Evolutionary conservation across 1,284 basidiomycete genomes (phyloP), one percentile per base, ranked within the genome.

Genomic region (Rhodotorula glutinis): DNA sequence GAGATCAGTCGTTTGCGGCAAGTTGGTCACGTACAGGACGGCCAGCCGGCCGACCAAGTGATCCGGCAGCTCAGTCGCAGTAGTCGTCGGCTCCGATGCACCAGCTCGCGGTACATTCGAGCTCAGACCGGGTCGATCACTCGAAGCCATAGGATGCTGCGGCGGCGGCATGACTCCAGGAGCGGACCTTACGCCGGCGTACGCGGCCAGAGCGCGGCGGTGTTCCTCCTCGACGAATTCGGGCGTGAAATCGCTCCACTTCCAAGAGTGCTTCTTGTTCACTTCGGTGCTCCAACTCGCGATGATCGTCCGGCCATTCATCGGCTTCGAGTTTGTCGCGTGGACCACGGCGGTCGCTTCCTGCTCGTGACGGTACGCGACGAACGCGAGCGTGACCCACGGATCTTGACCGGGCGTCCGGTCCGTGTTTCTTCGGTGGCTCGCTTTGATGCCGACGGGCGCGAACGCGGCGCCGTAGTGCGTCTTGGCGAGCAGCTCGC

Each of bases 361-460:
- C 0, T 10, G 23, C 3, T n/a, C 5, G 14, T 23, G 38, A 27
- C 47, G 53, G 43, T 49, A 60, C 27, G 57, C 49, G 19, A 53
- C 61, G 27, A 67, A 67, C 43, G 65, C 60, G 25, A 54, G 43
- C 47, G 61, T 58, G 7, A 57, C 66, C 29, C 53, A 53, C 21
- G 61, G 57, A 10, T 25, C 27, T 14, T 17, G 13, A 30, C 9
- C 23, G 13, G 4, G 8, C 25, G 29, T 40, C 23, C n/a, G 44
- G 55, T 40, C 53, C 41, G 23, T 21, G 41, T 56, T 55, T 5
- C 30, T 23, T 46, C 52, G 41, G 25, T 21, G 13, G 3, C 13
- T 16, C 21, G 47, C 29, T 49, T 67, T 67, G 66, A 67, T 60
- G 14, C 49, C 66, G 33, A 57, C 14, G 4, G 66, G 58, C 23